Evolutionary conservation across 768 basidiomycete species (phyloP).

Genomic region (Boletus reticulatus): DNA sequence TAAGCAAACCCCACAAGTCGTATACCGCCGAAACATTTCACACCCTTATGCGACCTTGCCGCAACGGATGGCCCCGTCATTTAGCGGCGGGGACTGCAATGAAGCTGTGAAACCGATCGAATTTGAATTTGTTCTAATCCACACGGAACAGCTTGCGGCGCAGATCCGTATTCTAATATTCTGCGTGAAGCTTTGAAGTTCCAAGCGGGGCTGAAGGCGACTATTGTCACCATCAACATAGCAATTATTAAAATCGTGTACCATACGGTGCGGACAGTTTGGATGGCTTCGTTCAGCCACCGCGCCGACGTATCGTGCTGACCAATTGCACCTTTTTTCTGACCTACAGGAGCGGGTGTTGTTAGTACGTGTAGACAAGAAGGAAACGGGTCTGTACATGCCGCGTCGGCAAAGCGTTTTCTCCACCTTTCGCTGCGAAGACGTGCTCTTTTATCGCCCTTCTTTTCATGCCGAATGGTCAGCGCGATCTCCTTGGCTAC

Average conservation of each 20-base stretch:
- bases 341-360: slow-evolving; percentile 49
- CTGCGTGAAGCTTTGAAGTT: slow-evolving; percentile 5
- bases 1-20: slow-evolving; percentile 12
- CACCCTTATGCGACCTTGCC: slow-evolving; percentile 4
- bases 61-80: neutral
- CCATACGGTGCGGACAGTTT: neutral
- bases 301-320: slow-evolving; percentile 72
- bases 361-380: slow-evolving; percentile 12
- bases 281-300: slow-evolving; percentile 42
- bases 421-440: slow-evolving; percentile 77
- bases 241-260: slow-evolving; percentile 2
- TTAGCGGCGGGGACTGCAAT: neutral
- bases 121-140: slow-evolving; percentile 1
- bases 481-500: slow-evolving; percentile 49
- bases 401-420: slow-evolving; percentile 77
- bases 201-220: slow-evolving; percentile 2
- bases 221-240: slow-evolving; percentile 5
- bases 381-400: slow-evolving; percentile 31
- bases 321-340: slow-evolving; percentile 82
- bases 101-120: neutral
- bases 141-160: slow-evolving; percentile 7
- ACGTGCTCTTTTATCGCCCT: slow-evolving; percentile 73
- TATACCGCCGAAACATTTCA: slow-evolving; percentile 6
- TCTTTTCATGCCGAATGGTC: slow-evolving; percentile 74
- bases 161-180: slow-evolving; percentile 9